A percentile compares a stretch with the other conserved stretches of the same genome.
Evolutionary conservation across 2,329 filamentous ascomycete genomes (phyloP).

Genomic region (Intubia oerlemansii): DNA sequence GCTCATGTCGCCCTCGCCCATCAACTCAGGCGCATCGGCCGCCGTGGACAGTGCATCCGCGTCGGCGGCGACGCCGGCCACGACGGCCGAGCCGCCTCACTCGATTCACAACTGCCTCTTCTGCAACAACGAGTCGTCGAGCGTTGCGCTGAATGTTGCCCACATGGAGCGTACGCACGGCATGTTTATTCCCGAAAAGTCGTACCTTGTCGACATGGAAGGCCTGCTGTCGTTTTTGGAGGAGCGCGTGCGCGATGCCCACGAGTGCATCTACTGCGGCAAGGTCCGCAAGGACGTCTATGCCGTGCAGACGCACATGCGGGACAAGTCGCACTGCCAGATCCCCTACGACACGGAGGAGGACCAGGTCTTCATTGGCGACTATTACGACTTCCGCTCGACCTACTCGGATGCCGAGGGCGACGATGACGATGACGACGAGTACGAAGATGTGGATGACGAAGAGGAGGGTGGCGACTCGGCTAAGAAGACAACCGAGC

Average conservation of each 20-base stretch:
- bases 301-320: slow-evolving; percentile 89
- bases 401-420: slow-evolving; percentile 69
- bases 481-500: slow-evolving; percentile 22
- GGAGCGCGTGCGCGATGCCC: slow-evolving; percentile 55
- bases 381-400: slow-evolving; percentile 91
- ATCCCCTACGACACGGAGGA: slow-evolving; percentile 78
- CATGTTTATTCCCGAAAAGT: slow-evolving; percentile 85
- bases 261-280: slow-evolving; percentile 76
- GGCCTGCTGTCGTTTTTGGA: slow-evolving; percentile 63
- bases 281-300: slow-evolving; percentile 59
- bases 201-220: slow-evolving; percentile 63
- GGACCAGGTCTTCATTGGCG: slow-evolving; percentile 82
- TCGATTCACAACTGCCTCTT: slow-evolving; percentile 53
- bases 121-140: slow-evolving; percentile 72
- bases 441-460: too few relatives aligned
- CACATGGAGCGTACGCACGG: slow-evolving; percentile 91
- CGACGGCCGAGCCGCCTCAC: slow-evolving; percentile 15
- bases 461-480: slow-evolving; percentile 32
- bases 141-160: slow-evolving; percentile 49
- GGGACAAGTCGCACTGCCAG: slow-evolving; percentile 90
- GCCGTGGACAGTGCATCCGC: neutral
- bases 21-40: too few relatives aligned
- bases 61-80: slow-evolving; percentile 10
- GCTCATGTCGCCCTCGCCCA: too few relatives aligned
- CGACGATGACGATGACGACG: too few relatives aligned